Conservation (phyloP, 805 yeast genomes). For the Spathaspora sp. region DNA sequence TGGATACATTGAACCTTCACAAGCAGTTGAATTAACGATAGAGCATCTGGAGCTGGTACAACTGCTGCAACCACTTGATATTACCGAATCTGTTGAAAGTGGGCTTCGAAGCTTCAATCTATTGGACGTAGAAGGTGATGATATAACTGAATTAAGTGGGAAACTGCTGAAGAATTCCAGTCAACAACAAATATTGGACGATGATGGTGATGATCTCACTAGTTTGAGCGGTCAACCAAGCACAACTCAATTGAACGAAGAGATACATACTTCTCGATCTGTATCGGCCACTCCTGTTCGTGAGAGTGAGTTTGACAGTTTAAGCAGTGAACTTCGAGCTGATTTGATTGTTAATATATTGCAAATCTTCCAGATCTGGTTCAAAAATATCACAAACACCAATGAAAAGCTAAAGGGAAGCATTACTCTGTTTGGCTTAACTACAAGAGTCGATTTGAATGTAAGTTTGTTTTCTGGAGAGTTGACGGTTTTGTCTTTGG, state of each 20-base stretch:
- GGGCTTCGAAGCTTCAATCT: neutral
- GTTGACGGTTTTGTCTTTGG: neutral
- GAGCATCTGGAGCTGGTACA: neutral
- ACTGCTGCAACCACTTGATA: neutral
- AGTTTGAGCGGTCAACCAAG: conserved; percentile 10
- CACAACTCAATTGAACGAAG: neutral
- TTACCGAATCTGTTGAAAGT: neutral
- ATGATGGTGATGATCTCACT: conserved; percentile 22
- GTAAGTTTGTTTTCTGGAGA: neutral
- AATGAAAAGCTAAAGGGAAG: neutral
- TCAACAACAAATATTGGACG: neutral
- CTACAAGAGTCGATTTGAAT: neutral
- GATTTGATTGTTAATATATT: conserved; percentile 22
- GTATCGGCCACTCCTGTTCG: conserved; percentile 1
- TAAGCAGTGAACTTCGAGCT: conserved; percentile 18
- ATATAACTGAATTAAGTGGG: conserved; percentile 17
- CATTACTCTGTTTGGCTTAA: neutral
- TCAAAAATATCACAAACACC: conserved; percentile 8
- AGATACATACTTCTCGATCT: neutral
- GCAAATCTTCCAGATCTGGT: conserved; percentile 20
- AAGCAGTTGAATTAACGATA: neutral
- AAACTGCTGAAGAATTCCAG: conserved; percentile 1
- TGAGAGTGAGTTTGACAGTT: conserved; percentile 9
- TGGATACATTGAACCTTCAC: neutral
- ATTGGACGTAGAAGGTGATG: conserved; percentile 18